Base-by-base conservation (phyloP, 177 flowering plant genomes). In the Vitis hybrid region DNA sequence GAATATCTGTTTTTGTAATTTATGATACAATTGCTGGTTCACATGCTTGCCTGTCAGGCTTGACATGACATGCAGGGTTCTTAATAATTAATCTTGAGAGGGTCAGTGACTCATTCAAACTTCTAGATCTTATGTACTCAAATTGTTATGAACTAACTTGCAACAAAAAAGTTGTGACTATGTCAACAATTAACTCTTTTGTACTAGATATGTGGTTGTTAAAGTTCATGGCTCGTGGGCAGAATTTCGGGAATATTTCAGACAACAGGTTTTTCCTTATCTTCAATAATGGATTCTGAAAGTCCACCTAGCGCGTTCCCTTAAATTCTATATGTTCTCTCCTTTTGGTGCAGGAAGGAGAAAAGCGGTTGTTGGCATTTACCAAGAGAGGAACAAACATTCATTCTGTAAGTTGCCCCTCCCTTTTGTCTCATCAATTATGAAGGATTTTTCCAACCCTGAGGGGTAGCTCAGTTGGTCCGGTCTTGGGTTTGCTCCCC, bases 221-320 rank as follows among this genome's bases (percentile, higher is more conserved):
- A 92, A 90, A 82, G 84, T 91, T 75, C 98, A 94, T 79, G 62
- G 68, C 65, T 89, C 98, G 14, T 94, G 98, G 98, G 85, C 77
- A 53, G 92, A 92, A 69, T 92, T 94, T 79, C 86, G 76, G 58
- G 90, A 88, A 10, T 90, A 86, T 71, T 92, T 88, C 81, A 78
- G 51, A 74, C 83, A 86, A 67, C 97, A 94, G 95, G 98, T 89
- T 56, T 10, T 62, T 49, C 45, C 60, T 55, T 78, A 49, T 70
- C 53, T 22, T 51, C 29, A 0, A 48, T 2, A 12, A 11, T n/a
- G 29, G 29, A 61, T 39, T 16, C 31, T 62, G 1, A 11, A 60
- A 8, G 16, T 3, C 14, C 58, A 3, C 6, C 31, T 50, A 58
- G 69, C n/a, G 52, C 60, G 57, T 70, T 65, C 45, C 45, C 53